phyloP scores from a whole-genome alignment of 164 flowering plant species.

The Chimonanthus praecox region DNA sequence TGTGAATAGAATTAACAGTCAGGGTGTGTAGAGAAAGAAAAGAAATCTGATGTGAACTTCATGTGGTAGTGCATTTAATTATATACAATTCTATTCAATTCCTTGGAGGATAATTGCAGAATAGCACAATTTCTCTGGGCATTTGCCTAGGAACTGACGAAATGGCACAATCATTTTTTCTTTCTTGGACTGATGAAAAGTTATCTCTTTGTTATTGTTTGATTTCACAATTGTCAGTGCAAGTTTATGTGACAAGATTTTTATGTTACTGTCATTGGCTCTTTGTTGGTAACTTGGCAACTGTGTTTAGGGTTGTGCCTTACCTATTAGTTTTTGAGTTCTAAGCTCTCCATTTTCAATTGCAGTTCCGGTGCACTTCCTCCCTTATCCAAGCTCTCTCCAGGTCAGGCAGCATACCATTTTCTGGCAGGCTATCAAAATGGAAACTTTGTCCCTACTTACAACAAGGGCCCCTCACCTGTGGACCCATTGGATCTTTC shows the following conservation, averaged over 20 bases:
- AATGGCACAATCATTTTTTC: no score
- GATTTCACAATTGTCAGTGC: no score
- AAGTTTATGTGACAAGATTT: neutral
- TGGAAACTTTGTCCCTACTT: conserved; percentile 50
- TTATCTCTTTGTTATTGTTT: neutral
- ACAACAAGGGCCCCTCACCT: conserved; percentile 30
- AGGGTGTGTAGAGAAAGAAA: no score
- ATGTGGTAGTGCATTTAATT: no score
- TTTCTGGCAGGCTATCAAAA: conserved; percentile 50
- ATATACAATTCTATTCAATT: no score
- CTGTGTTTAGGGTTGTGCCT: neutral
- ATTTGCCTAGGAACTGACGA: neutral
- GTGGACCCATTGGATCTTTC: conserved; percentile 42
- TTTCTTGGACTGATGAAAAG: neutral
- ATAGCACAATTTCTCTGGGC: neutral
- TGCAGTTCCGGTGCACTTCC: conserved; percentile 48
- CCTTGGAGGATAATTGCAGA: no score
- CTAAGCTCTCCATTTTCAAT: conserved; percentile 3
- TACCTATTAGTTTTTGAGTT: neutral
- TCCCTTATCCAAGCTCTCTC: conserved; percentile 39
- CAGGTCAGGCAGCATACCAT: conserved; percentile 61
- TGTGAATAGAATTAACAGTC: no score
- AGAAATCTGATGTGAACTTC: no score
- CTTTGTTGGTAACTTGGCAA: neutral
- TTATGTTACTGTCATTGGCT: neutral